Conservation (phyloP, 2,329 filamentous ascomycete species). For the Pyricularia sp. region DNA sequence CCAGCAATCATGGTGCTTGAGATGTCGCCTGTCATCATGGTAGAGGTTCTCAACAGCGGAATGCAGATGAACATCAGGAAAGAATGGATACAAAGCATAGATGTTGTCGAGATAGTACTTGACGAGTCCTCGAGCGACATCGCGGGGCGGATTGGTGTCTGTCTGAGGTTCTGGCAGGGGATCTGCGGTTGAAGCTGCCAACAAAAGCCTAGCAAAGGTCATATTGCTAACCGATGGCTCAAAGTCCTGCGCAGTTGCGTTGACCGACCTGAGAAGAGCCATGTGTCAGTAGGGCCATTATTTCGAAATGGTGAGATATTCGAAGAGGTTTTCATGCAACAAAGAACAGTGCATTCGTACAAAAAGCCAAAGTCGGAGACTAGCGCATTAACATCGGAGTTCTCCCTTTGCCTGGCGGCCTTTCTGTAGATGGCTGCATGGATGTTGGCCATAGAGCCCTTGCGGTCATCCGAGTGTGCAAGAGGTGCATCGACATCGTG, state of each 20-base stretch:
- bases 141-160: slow-evolving; percentile 54
- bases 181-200: slow-evolving; percentile 70
- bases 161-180: slow-evolving; percentile 44
- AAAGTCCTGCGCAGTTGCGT: slow-evolving; percentile 88
- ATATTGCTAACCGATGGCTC: slow-evolving; percentile 79
- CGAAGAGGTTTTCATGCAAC: too few species aligned
- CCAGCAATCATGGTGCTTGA: slow-evolving; percentile 66
- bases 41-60: slow-evolving; percentile 73
- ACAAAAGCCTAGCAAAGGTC: slow-evolving; percentile 79
- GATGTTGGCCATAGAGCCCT: slow-evolving; percentile 49
- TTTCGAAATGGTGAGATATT: not conserved
- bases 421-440: slow-evolving; percentile 51
- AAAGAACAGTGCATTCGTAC: slow-evolving; percentile 31
- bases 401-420: slow-evolving; percentile 54
- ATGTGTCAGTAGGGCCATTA: slow-evolving; percentile 6
- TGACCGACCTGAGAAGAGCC: slow-evolving; percentile 55
- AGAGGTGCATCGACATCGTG: slow-evolving; percentile 42
- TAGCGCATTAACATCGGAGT: slow-evolving; percentile 77
- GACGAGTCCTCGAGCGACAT: slow-evolving; percentile 54
- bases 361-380: slow-evolving; percentile 90
- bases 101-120: slow-evolving; percentile 79
- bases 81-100: slow-evolving; percentile 67
- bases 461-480: slow-evolving; percentile 36
- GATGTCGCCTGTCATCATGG: slow-evolving; percentile 40
- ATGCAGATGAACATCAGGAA: slow-evolving; percentile 67